phyloP scores from a whole-genome alignment of 148 eudicot species.

The Hydrangea macrophylla region DNA sequence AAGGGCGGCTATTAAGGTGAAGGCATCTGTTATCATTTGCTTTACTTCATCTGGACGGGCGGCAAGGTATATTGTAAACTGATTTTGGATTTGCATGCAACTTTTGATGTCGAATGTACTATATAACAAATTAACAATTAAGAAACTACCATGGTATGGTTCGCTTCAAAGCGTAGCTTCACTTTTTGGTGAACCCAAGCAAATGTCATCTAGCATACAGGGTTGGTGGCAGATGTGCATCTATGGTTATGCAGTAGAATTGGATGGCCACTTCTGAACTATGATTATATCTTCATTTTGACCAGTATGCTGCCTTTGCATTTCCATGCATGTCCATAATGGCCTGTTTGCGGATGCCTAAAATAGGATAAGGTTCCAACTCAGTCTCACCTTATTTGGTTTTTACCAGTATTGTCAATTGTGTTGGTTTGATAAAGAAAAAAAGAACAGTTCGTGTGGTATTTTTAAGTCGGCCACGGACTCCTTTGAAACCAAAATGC shows the following conservation, averaged over 20 bases:
- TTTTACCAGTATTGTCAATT: too few species aligned
- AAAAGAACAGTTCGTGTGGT: too few species aligned
- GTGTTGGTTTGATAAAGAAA: too few species aligned
- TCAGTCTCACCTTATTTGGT: too few species aligned
- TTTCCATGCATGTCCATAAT: neutral
- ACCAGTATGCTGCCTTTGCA: neutral
- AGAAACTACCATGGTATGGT: neutral
- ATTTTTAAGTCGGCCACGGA: too few species aligned
- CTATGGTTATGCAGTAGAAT: neutral
- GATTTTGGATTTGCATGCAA: neutral
- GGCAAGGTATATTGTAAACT: constrained; percentile 60
- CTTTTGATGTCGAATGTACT: neutral
- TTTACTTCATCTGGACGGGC: constrained; percentile 97
- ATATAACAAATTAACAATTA: neutral
- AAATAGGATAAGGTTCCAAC: too few species aligned
- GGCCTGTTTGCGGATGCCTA: too few species aligned
- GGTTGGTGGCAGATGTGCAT: neutral
- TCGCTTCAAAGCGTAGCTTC: neutral
- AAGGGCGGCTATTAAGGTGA: constrained; percentile 88
- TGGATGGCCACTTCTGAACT: neutral
- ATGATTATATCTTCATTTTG: neutral
- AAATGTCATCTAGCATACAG: neutral
- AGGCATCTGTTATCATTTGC: constrained; percentile 95
- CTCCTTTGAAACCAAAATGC: too few species aligned
- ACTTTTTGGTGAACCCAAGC: neutral